Conservation (phyloP, 2,329 filamentous ascomycete species). For the Ascochyta lentis region DNA sequence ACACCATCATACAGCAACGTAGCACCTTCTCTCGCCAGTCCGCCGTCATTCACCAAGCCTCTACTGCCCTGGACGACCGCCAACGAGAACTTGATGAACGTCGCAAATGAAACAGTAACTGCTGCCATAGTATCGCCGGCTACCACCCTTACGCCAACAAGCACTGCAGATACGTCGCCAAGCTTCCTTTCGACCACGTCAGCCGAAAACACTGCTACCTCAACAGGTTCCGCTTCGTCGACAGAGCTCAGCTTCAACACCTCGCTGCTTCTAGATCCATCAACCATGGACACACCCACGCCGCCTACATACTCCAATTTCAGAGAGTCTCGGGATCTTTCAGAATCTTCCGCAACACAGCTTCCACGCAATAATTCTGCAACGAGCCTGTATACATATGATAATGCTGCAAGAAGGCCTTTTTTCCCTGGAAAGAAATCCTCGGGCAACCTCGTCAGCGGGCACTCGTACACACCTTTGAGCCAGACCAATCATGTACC, state of each 20-base stretch:
- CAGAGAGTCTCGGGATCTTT: slow-evolving; percentile 24
- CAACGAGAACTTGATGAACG: slow-evolving; percentile 15
- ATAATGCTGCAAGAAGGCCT: not conserved
- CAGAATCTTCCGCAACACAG: not conserved
- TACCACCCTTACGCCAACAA: slow-evolving; percentile 12
- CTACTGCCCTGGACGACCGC: slow-evolving; percentile 28
- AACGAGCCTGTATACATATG: slow-evolving; percentile 2
- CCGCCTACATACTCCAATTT: slow-evolving; percentile 22
- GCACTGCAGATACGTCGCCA: slow-evolving; percentile 18
- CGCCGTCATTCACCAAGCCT: slow-evolving; percentile 28
- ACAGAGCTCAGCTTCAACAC: slow-evolving; percentile 36
- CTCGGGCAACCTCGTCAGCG: slow-evolving; percentile 6
- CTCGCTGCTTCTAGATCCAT: slow-evolving; percentile 29
- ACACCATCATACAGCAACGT: slow-evolving; percentile 11
- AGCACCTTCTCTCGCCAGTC: not conserved
- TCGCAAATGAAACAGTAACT: slow-evolving; percentile 18
- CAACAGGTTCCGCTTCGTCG: slow-evolving; percentile 9
- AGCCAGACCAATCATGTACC: slow-evolving; percentile 9
- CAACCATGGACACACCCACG: slow-evolving; percentile 24
- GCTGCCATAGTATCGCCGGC: slow-evolving; percentile 12
- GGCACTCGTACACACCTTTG: slow-evolving; percentile 14
- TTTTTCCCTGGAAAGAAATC: not conserved
- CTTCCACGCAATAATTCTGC: slow-evolving; percentile 4
- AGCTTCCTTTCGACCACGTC: slow-evolving; percentile 19
- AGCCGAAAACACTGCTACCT: slow-evolving; percentile 12